phyloP scores from a whole-genome alignment of 2,329 filamentous ascomycete genomes.

The Fusarium clavum region DNA sequence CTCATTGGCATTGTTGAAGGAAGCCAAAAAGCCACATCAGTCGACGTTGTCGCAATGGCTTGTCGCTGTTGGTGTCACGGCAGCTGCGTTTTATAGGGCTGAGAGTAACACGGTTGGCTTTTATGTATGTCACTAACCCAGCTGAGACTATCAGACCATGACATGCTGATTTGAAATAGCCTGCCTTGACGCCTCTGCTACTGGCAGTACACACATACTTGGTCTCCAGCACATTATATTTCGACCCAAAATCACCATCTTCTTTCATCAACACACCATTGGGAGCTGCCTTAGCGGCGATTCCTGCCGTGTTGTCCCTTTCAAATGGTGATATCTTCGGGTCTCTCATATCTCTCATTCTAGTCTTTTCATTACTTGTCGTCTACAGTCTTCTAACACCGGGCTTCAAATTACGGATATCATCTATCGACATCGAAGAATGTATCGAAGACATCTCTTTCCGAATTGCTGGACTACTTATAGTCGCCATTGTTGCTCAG shows the following conservation, averaged over 20 bases:
- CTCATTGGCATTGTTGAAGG: background rate
- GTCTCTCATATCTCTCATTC: slow-evolving; percentile 43
- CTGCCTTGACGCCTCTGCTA: slow-evolving; percentile 42
- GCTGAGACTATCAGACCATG: no score
- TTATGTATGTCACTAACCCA: slow-evolving; percentile 1
- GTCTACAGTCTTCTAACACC: slow-evolving; percentile 46
- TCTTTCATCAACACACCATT: slow-evolving; percentile 1
- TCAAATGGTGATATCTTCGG: slow-evolving; percentile 45
- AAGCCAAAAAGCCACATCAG: background rate
- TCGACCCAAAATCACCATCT: background rate
- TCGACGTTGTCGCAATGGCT: slow-evolving; percentile 21
- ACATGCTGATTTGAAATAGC: slow-evolving; percentile 26
- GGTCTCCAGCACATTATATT: background rate
- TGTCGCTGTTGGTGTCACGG: slow-evolving; percentile 7
- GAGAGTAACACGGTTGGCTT: slow-evolving; percentile 18
- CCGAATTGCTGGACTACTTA: slow-evolving; percentile 36
- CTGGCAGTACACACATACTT: slow-evolving; percentile 22
- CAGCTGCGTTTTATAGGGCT: slow-evolving; percentile 28
- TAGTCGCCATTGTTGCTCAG: slow-evolving; percentile 31
- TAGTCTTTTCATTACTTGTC: slow-evolving; percentile 46
- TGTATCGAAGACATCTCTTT: slow-evolving; percentile 42
- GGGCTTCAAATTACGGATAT: background rate
- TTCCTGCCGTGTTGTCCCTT: slow-evolving; percentile 34
- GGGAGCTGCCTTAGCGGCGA: background rate
- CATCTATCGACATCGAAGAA: slow-evolving; percentile 44